Evolutionary conservation across 176 grass and related monocot species (phyloP).

Genomic region (Oryza nivara): DNA sequence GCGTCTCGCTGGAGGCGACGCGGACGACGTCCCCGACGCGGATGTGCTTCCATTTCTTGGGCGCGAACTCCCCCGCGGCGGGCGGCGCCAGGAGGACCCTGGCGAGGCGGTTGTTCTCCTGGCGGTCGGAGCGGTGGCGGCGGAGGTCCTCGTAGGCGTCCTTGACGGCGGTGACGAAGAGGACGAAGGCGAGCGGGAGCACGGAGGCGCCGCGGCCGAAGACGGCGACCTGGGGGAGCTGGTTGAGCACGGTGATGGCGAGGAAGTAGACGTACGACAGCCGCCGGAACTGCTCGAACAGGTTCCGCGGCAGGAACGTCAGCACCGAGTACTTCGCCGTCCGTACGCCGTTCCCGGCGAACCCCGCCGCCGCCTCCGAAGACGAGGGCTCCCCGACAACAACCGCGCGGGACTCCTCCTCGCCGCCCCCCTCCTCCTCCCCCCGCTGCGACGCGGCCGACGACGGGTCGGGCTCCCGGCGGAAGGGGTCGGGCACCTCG

Average conservation of each 20-base stretch:
- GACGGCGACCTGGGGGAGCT: conserved; percentile 77
- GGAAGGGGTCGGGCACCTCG: conserved; percentile 45
- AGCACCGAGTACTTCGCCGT: conserved; percentile 77
- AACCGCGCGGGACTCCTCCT: conserved; percentile 52
- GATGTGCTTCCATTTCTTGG: conserved; percentile 73
- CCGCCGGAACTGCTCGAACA: conserved; percentile 94
- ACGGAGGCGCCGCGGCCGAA: conserved; percentile 72
- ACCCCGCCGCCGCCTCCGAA: background rate
- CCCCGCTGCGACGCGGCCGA: conserved; percentile 38
- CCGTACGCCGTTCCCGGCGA: conserved; percentile 59
- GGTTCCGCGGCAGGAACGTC: conserved; percentile 83
- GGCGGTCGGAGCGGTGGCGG: conserved; percentile 76
- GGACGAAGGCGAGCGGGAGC: conserved; percentile 77
- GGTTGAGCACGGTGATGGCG: conserved; percentile 83
- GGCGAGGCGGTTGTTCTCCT: conserved; percentile 70
- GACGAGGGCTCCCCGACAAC: conserved; percentile 52
- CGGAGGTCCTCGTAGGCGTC: conserved; percentile 93
- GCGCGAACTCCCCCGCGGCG: conserved; percentile 47
- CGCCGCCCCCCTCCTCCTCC: conserved; percentile 8
- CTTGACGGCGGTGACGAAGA: conserved; percentile 87
- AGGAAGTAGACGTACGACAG: conserved; percentile 94
- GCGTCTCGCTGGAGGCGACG: conserved; percentile 56
- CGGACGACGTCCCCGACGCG: conserved; percentile 76
- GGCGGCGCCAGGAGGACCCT: conserved; percentile 54
- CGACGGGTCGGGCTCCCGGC: conserved; percentile 37